These are phyloP conservation scores for Aspergillus egyptiacus DNA, from an alignment of 495 filamentous ascomycete genomes.

Conservation along the genomic window DNA sequence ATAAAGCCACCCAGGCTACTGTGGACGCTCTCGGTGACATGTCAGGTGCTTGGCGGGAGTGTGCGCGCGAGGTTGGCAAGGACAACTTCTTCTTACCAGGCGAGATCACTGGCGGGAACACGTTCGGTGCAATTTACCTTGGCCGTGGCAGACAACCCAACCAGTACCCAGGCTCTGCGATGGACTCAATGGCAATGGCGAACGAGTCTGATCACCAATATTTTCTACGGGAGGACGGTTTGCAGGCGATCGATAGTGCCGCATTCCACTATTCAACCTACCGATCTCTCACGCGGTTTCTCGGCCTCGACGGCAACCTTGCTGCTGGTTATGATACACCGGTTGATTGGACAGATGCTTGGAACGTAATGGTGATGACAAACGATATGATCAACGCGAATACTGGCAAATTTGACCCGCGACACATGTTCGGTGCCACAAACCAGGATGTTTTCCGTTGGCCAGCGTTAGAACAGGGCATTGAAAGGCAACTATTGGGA, in stretches of 20 bases:
- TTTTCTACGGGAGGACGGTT: conserved; percentile 52
- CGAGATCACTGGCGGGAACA: conserved; percentile 61
- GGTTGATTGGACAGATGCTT: conserved; percentile 55
- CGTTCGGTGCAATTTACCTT: conserved; percentile 58
- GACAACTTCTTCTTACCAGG: conserved; percentile 60
- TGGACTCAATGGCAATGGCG: conserved; percentile 42
- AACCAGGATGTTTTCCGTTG: conserved; percentile 75
- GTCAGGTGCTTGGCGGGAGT: conserved; percentile 47
- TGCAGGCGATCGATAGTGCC: conserved; percentile 56
- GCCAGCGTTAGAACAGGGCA: conserved; percentile 59
- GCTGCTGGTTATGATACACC: conserved; percentile 56
- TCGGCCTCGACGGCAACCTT: conserved; percentile 59
- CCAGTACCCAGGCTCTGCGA: conserved; percentile 41
- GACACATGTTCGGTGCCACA: conserved; percentile 64
- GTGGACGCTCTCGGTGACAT: conserved; percentile 58
- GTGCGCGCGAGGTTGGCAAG: conserved; percentile 52
- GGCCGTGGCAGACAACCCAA: conserved; percentile 58
- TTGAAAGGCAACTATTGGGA: conserved; percentile 55
- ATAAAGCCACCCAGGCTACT: conserved; percentile 62
- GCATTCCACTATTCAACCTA: conserved; percentile 73
- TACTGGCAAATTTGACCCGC: conserved; percentile 61
- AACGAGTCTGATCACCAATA: conserved; percentile 39
- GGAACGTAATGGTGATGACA: conserved; percentile 54
- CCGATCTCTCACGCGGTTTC: conserved; percentile 58
- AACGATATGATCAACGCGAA: conserved; percentile 64